phyloP scores from a whole-genome alignment of 2,329 filamentous ascomycete genomes.

The Graphilbum fragrans region DNA sequence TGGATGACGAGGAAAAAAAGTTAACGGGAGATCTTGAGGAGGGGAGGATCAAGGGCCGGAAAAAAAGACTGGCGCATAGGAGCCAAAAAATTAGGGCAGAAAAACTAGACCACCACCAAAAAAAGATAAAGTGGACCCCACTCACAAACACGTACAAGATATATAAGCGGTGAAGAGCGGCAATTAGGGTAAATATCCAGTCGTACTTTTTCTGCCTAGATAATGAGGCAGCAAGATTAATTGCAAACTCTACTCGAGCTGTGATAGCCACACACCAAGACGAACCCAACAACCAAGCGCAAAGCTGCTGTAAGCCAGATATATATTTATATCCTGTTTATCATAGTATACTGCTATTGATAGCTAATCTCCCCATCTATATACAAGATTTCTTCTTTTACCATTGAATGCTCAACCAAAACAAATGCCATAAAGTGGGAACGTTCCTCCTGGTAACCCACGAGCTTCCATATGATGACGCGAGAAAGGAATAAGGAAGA shows the following conservation, averaged over 20 bases:
- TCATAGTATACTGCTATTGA: not conserved
- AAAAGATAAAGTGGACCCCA: not conserved
- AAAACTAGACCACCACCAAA: constrained; percentile 2
- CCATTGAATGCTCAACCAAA: no score
- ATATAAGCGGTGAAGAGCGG: constrained; percentile 28
- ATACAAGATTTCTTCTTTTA: no score
- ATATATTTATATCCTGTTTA: no score
- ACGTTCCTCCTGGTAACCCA: no score
- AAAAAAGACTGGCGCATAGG: constrained; percentile 1
- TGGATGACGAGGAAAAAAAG: constrained; percentile 13
- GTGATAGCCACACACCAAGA: no score
- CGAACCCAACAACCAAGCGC: no score
- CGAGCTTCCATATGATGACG: no score
- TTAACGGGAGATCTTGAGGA: not conserved
- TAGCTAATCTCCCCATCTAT: not conserved
- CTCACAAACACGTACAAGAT: constrained; percentile 9
- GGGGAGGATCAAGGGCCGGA: constrained; percentile 2
- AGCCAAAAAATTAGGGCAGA: constrained; percentile 1
- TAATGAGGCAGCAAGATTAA: not conserved
- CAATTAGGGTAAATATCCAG: constrained; percentile 28
- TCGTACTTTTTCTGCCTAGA: not conserved
- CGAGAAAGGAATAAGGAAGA: no score
- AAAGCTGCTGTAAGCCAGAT: no score
- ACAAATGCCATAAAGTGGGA: no score
- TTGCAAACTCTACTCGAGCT: no score